A percentile compares a stretch with the other conserved stretches of the same genome.
phyloP scores from a whole-genome alignment of 306 rosid species.

The Acacia melanoxylon region DNA sequence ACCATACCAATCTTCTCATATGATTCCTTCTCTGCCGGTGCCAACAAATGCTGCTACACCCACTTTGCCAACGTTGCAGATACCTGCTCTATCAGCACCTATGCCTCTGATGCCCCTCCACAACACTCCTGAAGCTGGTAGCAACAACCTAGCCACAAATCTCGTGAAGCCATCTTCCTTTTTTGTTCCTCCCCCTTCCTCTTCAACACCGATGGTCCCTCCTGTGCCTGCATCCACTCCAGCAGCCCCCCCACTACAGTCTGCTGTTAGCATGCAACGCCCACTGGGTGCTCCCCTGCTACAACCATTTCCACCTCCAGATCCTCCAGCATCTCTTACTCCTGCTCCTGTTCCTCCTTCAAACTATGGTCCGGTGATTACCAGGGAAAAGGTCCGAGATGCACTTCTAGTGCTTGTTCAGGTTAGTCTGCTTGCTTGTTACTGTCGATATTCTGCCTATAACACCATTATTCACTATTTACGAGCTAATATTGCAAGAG shows the following conservation, averaged over 20 bases:
- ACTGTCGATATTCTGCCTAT: slow-evolving; percentile 9
- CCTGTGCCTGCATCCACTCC: slow-evolving; percentile 46
- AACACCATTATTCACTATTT: background rate
- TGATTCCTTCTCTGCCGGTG: slow-evolving; percentile 34
- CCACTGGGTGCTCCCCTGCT: slow-evolving; percentile 59
- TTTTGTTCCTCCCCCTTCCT: slow-evolving; percentile 45
- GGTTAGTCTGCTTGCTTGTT: slow-evolving; percentile 46
- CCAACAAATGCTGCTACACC: slow-evolving; percentile 45
- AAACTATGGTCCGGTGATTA: slow-evolving; percentile 46
- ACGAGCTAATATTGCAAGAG: background rate
- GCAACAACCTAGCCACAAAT: slow-evolving; percentile 39
- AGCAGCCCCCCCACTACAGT: slow-evolving; percentile 55
- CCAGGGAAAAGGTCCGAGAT: slow-evolving; percentile 63
- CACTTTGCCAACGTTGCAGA: slow-evolving; percentile 49
- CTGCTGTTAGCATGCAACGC: slow-evolving; percentile 46
- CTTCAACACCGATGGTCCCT: slow-evolving; percentile 38
- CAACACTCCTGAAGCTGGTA: slow-evolving; percentile 44
- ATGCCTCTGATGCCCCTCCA: slow-evolving; percentile 42
- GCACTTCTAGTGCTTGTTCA: slow-evolving; percentile 63
- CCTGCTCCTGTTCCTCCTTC: slow-evolving; percentile 44
- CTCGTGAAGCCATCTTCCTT: slow-evolving; percentile 60
- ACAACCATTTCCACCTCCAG: slow-evolving; percentile 71
- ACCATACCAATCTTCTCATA: slow-evolving; percentile 48
- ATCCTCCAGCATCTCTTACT: slow-evolving; percentile 62
- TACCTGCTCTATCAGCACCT: slow-evolving; percentile 43